phyloP scores from a whole-genome alignment of 805 yeast species.

The Dipodascopsis tothii region DNA sequence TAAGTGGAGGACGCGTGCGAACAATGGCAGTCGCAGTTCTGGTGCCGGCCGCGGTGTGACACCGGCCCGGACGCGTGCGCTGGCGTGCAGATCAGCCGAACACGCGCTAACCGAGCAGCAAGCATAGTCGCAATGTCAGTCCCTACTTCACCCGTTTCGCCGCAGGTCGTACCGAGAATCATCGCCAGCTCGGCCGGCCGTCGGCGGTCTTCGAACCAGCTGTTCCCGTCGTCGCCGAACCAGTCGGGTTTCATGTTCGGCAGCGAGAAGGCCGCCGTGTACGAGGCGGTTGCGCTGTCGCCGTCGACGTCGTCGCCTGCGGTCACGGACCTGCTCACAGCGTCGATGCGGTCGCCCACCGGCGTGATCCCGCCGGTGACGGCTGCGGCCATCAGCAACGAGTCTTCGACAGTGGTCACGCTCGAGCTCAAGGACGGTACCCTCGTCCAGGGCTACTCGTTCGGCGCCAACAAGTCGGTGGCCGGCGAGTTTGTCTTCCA shows the following conservation, averaged over 20 bases:
- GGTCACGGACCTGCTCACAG: background rate
- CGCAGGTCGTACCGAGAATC: background rate
- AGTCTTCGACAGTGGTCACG: slow-evolving; percentile 15
- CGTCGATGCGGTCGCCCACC: slow-evolving; percentile 1
- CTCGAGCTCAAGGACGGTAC: slow-evolving; percentile 60
- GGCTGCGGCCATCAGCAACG: slow-evolving; percentile 12
- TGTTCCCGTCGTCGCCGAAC: background rate
- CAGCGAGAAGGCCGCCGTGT: background rate
- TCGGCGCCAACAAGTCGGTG: slow-evolving; percentile 87
- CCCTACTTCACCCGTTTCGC: background rate
- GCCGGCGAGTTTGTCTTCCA: slow-evolving; percentile 98
- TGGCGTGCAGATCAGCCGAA: no score
- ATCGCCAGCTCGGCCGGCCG: background rate
- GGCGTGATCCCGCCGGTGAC: slow-evolving; percentile 20
- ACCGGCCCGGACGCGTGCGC: no score
- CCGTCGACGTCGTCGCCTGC: background rate
- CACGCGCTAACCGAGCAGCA: no score
- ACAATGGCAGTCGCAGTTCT: no score
- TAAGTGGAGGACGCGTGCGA: no score
- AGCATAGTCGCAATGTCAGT: background rate
- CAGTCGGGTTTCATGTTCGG: background rate
- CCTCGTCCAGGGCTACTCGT: slow-evolving; percentile 83
- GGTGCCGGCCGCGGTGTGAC: no score
- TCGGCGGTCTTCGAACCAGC: background rate
- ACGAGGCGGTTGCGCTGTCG: background rate